phyloP scores from a whole-genome alignment of 352 stramenopile genomes.

The Globisporangium middletonii region DNA sequence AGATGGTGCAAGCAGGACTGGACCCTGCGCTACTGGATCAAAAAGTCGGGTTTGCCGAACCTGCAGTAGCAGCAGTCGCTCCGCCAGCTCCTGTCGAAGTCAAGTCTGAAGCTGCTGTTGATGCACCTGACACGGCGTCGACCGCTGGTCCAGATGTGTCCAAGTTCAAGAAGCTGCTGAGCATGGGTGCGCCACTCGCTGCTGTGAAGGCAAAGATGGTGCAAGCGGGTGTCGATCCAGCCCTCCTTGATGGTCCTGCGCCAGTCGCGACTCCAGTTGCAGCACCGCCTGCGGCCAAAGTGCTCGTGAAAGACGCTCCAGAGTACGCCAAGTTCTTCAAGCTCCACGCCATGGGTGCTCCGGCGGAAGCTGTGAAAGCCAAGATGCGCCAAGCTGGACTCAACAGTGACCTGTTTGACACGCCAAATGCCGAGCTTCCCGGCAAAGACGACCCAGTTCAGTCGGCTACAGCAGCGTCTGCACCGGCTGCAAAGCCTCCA shows the following conservation, averaged over 20 bases:
- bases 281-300: neutral
- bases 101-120: slow-evolving; percentile 4
- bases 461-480: neutral
- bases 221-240: slow-evolving; percentile 55
- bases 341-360: slow-evolving; percentile 52
- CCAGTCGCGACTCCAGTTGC: neutral
- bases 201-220: slow-evolving; percentile 66
- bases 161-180: slow-evolving; percentile 61
- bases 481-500: slow-evolving; percentile 13
- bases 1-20: slow-evolving; percentile 57
- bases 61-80: neutral
- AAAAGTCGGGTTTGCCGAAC: slow-evolving; percentile 6
- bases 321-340: slow-evolving; percentile 72
- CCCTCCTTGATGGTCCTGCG: slow-evolving; percentile 28
- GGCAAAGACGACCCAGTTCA: slow-evolving; percentile 5
- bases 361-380: slow-evolving; percentile 40
- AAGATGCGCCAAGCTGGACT: slow-evolving; percentile 79
- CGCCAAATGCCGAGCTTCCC: slow-evolving; percentile 40
- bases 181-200: slow-evolving; percentile 49
- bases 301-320: slow-evolving; percentile 43
- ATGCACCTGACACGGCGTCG: neutral
- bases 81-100: neutral
- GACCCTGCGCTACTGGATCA: slow-evolving; percentile 44
- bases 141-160: slow-evolving; percentile 17
- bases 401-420: slow-evolving; percentile 70